Evolutionary conservation across 2,329 filamentous ascomycete genomes (phyloP).

Genomic region (Cladobotryum mycophilum): DNA sequence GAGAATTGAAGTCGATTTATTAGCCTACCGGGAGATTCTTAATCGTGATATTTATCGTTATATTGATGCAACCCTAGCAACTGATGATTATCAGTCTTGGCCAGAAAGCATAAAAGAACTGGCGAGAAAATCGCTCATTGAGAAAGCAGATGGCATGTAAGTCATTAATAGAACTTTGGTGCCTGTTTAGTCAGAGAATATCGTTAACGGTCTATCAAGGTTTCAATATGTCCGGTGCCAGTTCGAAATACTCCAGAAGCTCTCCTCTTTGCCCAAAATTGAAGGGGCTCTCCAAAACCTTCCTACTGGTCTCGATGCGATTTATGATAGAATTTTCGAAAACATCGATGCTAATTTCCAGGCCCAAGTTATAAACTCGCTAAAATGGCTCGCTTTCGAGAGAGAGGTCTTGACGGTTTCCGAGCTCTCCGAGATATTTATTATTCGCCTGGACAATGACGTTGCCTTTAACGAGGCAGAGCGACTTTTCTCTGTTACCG

Average conservation of each 20-base stretch:
- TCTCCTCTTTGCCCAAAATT: background rate
- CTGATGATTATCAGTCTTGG: background rate
- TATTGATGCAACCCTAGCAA: conserved; percentile 1
- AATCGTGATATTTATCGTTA: background rate
- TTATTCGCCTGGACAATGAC: background rate
- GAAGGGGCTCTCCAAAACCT: background rate
- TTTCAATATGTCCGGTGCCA: conserved; percentile 7
- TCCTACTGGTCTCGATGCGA: conserved; percentile 7
- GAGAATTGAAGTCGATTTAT: conserved; percentile 1
- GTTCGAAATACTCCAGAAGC: background rate
- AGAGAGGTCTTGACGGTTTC: background rate
- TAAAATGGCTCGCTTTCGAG: conserved; percentile 10
- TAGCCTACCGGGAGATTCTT: background rate
- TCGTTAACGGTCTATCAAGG: background rate
- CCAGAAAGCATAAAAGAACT: background rate
- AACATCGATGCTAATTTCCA: background rate
- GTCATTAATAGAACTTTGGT: background rate
- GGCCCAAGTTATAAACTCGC: background rate
- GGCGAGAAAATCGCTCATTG: background rate
- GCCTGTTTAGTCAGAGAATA: no score
- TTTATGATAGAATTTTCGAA: conserved; percentile 6
- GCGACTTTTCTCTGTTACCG: background rate
- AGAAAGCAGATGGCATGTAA: conserved; percentile 6
- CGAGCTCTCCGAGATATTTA: conserved; percentile 6
- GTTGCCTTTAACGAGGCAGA: background rate